A percentile compares a stretch with the other conserved stretches of the same genome.
Conservation (phyloP, 2,329 filamentous ascomycete species). For the Pseudocercospora ulei region DNA sequence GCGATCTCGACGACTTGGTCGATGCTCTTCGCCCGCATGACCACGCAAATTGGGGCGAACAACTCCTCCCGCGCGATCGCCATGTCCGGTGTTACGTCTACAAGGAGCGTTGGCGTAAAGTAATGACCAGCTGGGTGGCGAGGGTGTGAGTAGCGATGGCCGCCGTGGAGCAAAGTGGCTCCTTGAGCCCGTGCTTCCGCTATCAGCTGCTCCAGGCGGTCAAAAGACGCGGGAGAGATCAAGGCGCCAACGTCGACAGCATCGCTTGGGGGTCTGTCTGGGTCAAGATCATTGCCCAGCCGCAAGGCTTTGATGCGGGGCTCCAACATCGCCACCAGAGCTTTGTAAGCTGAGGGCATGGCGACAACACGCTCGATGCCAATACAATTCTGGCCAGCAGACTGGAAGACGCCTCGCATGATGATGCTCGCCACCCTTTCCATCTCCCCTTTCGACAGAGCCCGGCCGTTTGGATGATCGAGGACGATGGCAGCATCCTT, state of each 20-base stretch:
- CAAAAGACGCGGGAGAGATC: constrained; percentile 70
- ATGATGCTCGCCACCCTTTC: constrained; percentile 68
- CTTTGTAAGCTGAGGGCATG: constrained; percentile 63
- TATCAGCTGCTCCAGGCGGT: constrained; percentile 65
- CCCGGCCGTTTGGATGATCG: constrained; percentile 54
- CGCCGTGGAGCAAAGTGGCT: constrained; percentile 72
- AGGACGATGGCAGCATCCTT: constrained; percentile 89
- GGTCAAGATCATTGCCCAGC: constrained; percentile 59
- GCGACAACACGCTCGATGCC: constrained; percentile 90
- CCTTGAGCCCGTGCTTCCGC: constrained; percentile 66
- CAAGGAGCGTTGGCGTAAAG: constrained; percentile 81
- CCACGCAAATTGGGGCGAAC: constrained; percentile 80
- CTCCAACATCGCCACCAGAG: constrained; percentile 59
- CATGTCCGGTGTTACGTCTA: constrained; percentile 81
- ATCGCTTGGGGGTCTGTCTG: constrained; percentile 34
- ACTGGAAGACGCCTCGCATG: constrained; percentile 88
- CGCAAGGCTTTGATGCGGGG: constrained; percentile 65
- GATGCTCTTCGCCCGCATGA: constrained; percentile 64
- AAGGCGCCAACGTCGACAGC: constrained; percentile 75
- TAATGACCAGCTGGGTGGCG: constrained; percentile 72
- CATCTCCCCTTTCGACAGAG: constrained; percentile 47
- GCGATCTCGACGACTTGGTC: constrained; percentile 62
- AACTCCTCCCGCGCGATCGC: constrained; percentile 79
- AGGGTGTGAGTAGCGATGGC: constrained; percentile 61
- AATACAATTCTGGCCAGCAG: constrained; percentile 93